Conservation (phyloP, 805 yeast species). For the Candida sphagnicola region DNA sequence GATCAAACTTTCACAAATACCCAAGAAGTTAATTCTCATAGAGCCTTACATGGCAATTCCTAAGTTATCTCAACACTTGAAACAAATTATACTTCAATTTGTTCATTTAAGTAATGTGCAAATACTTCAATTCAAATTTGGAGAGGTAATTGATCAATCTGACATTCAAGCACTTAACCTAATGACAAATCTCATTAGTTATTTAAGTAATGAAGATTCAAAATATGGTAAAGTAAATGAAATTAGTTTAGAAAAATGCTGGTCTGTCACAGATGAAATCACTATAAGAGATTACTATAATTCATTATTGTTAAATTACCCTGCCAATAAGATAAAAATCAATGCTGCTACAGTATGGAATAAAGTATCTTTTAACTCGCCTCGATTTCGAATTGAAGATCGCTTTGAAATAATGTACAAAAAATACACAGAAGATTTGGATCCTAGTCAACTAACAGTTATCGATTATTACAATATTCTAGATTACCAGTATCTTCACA, state of each 20-base stretch:
- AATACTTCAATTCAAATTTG: constrained; percentile 19
- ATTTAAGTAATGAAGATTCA: constrained; percentile 5
- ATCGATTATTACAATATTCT: not conserved
- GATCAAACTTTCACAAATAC: too few relatives aligned
- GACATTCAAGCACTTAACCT: constrained; percentile 19
- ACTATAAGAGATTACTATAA: constrained; percentile 14
- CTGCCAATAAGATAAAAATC: not conserved
- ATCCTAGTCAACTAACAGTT: not conserved
- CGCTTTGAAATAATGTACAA: constrained; percentile 7
- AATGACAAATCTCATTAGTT: constrained; percentile 14
- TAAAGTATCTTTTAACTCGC: constrained; percentile 16
- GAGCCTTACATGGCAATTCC: constrained; percentile 19
- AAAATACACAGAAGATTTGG: not conserved
- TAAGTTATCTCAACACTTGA: constrained; percentile 8
- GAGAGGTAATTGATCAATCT: constrained; percentile 24
- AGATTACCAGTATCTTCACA: constrained; percentile 1
- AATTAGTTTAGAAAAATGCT: constrained; percentile 20
- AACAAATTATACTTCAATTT: constrained; percentile 10
- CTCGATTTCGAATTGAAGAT: constrained; percentile 15
- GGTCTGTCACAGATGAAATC: constrained; percentile 29
- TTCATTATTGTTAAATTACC: not conserved
- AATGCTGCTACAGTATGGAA: constrained; percentile 14
- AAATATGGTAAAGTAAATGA: not conserved
- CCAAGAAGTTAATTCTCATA: constrained; percentile 13
- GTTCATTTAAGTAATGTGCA: constrained; percentile 11